Percentiles rank a stretch among this genome's conserved stretches.
phyloP scores from a whole-genome alignment of 257 asterid species.

The Jaltomata sinuosa region DNA sequence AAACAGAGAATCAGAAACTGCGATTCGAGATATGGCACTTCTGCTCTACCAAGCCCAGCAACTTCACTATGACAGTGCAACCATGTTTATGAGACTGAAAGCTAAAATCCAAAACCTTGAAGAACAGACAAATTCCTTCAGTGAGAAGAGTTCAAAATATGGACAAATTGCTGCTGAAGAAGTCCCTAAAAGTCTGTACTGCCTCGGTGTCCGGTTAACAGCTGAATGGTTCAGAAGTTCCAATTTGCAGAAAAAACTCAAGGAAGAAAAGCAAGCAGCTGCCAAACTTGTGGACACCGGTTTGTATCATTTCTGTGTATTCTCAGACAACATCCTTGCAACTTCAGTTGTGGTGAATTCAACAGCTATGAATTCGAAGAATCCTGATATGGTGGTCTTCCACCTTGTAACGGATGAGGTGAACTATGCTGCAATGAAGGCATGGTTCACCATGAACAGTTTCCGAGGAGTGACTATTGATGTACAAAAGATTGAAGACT shows the following conservation, averaged over 20 bases:
- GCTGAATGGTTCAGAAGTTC: slow-evolving; percentile 35
- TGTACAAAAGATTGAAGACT: slow-evolving; percentile 35
- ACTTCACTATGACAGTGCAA: slow-evolving; percentile 35
- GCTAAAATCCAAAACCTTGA: slow-evolving; percentile 39
- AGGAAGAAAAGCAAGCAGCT: slow-evolving; percentile 12
- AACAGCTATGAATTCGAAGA: slow-evolving; percentile 23
- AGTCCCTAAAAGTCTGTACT: slow-evolving; percentile 38
- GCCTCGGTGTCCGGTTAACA: slow-evolving; percentile 35
- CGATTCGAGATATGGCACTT: slow-evolving; percentile 36
- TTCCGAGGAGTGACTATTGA: slow-evolving; percentile 35
- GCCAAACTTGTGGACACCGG: slow-evolving; percentile 20
- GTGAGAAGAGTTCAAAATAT: slow-evolving; percentile 37
- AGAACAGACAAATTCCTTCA: slow-evolving; percentile 29
- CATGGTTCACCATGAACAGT: slow-evolving; percentile 37
- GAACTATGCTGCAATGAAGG: slow-evolving; percentile 41
- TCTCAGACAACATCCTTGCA: slow-evolving; percentile 44
- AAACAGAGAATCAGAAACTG: slow-evolving; percentile 25
- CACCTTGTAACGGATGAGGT: slow-evolving; percentile 42
- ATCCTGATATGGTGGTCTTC: slow-evolving; percentile 29
- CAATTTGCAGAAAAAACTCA: slow-evolving; percentile 15
- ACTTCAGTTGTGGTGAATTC: slow-evolving; percentile 43
- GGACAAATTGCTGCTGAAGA: slow-evolving; percentile 46
- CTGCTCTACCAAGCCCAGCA: slow-evolving; percentile 42
- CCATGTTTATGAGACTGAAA: slow-evolving; percentile 42
- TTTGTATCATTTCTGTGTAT: slow-evolving; percentile 36